Evolutionary conservation across 345 rosid genomes (phyloP), one percentile per base, ranked within the genome.

Genomic region (Geranium rotundifolium): DNA sequence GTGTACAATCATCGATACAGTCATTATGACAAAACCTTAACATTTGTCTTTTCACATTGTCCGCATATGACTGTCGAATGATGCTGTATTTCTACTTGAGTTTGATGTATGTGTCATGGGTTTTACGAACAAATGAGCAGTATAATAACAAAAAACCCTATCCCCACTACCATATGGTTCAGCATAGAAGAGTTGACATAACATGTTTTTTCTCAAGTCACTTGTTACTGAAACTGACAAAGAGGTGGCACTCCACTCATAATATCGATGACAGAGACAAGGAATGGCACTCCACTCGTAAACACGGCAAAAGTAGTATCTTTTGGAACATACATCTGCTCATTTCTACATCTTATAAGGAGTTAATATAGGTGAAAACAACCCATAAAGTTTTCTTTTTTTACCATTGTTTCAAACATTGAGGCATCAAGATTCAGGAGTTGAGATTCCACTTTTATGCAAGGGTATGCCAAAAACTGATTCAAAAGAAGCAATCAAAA

Each of bases 31-130:
- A 79, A 74, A 86, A 85, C 95, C 98, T 89, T 89, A 84, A 92
- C 77, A 75, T 84, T 87, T 89, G 98, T 92, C 96, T 84, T 83
- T 87, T 84, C 90, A 87, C 78, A 69, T 85, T 81, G 96, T 87
- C 92, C 77, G 67, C 74, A 78, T 66, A 23, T 70, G 65, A 66
- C 67, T 60, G 56, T 60, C 41, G 65, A 54, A 0, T 63, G 73
- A 76, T 46, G 52, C 52, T 46, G 19, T 12, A 57, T 57, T 9
- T 20, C 17, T 57, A 20, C 31, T 18, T 57, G 30, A 56, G 23
- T 18, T 57, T 7, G 60, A 18, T 20, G 27, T 1, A 18, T 17
- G 2, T 17, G 9, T 57, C 14, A 20, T 57, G 15, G 27, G 7
- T 10, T 57, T 57, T 46, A 46, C 15, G 52, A 14, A 9, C 52